A percentile compares a stretch with the other conserved stretches of the same genome.
These are phyloP conservation scores for Podospora pseudocomata DNA, from an alignment of 495 filamentous ascomycete genomes.

Conservation along the genomic window DNA sequence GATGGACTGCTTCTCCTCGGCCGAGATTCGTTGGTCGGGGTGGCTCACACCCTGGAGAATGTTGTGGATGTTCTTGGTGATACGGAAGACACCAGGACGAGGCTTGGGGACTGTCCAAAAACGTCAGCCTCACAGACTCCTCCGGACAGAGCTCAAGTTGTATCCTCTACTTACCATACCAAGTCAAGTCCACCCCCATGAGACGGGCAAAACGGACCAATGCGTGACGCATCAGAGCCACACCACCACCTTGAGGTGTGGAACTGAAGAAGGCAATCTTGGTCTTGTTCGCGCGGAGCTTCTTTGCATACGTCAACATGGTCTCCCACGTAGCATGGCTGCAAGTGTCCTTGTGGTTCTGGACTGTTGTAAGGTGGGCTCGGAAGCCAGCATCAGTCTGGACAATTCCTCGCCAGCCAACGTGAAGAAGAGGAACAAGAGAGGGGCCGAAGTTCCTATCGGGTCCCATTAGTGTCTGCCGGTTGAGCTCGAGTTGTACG, in stretches of 20 bases:
- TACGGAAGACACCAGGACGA: slow-evolving; percentile 76
- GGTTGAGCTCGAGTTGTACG: slow-evolving; percentile 1
- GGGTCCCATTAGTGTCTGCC: no score
- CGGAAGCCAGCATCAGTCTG: slow-evolving; percentile 67
- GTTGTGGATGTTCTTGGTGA: slow-evolving; percentile 90
- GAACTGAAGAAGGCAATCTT: slow-evolving; percentile 83
- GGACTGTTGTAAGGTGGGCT: slow-evolving; percentile 55
- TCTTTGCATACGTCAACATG: slow-evolving; percentile 61
- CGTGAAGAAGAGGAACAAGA: slow-evolving; percentile 66
- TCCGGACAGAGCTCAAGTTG: neutral
- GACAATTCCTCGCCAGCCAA: slow-evolving; percentile 70
- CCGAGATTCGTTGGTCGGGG: slow-evolving; percentile 57
- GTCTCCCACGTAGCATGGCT: slow-evolving; percentile 62
- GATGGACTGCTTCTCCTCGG: slow-evolving; percentile 57
- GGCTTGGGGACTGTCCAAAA: slow-evolving; percentile 68
- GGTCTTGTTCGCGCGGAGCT: slow-evolving; percentile 62
- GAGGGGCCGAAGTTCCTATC: slow-evolving; percentile 72
- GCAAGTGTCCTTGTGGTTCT: slow-evolving; percentile 64
- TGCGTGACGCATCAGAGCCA: slow-evolving; percentile 85
- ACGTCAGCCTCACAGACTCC: neutral
- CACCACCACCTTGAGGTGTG: slow-evolving; percentile 83
- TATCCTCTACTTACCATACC: slow-evolving; percentile 55
- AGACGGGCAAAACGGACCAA: slow-evolving; percentile 68
- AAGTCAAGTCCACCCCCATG: slow-evolving; percentile 66
- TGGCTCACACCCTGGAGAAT: slow-evolving; percentile 80